A percentile compares a stretch with the other conserved stretches of the same genome.
These are phyloP conservation scores for Pleoardoris graminearum DNA, from an alignment of 2,329 filamentous ascomycete species.

Conservation along the genomic window DNA sequence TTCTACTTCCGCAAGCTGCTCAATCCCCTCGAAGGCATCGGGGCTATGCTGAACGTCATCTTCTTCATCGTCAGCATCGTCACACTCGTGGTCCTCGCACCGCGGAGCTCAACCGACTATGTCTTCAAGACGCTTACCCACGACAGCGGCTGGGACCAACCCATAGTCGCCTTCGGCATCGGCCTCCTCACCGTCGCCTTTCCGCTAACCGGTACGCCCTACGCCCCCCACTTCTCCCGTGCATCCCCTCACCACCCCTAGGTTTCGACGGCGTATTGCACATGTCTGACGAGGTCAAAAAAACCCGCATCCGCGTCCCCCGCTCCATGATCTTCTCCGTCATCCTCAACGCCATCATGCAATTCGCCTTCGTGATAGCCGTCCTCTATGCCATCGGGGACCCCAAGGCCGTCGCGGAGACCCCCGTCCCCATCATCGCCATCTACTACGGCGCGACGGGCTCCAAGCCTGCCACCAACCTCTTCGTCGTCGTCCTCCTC, in stretches of 20 bases:
- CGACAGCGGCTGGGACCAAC: slow-evolving; percentile 47
- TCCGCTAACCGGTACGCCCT: slow-evolving; percentile 23
- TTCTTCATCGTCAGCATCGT: slow-evolving; percentile 56
- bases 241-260: slow-evolving; percentile 15
- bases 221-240: background rate
- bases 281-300: slow-evolving; percentile 34
- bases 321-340: slow-evolving; percentile 50
- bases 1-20: slow-evolving; percentile 48
- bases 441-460: slow-evolving; percentile 45
- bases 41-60: slow-evolving; percentile 52
- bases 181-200: slow-evolving; percentile 41
- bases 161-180: slow-evolving; percentile 48
- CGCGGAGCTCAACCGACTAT: slow-evolving; percentile 43
- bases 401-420: background rate
- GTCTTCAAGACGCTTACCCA: slow-evolving; percentile 54
- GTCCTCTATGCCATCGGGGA: slow-evolving; percentile 51
- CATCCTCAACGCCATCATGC: slow-evolving; percentile 47
- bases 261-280: slow-evolving; percentile 55
- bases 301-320: slow-evolving; percentile 25
- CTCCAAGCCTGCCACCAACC: slow-evolving; percentile 45
- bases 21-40: slow-evolving; percentile 50
- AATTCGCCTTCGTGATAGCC: slow-evolving; percentile 49
- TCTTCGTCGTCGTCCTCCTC: slow-evolving; percentile 39
- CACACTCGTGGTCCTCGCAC: slow-evolving; percentile 48
- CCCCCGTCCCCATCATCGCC: slow-evolving; percentile 3